Conservation (phyloP, 2,329 filamentous ascomycete species). For the Colletotrichum spinosum region DNA sequence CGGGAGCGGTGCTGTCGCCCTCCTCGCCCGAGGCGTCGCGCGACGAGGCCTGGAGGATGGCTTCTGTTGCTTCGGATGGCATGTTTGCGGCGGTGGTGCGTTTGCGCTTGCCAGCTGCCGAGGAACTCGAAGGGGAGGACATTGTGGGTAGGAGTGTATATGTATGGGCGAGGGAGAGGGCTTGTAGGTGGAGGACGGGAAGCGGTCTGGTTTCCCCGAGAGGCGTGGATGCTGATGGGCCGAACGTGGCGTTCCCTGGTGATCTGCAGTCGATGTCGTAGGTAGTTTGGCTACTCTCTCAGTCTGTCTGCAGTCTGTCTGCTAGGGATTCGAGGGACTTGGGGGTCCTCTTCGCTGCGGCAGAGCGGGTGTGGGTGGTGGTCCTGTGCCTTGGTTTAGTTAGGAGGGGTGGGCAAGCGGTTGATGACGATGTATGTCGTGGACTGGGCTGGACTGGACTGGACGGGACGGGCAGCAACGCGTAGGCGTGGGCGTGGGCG, state of each 20-base stretch:
- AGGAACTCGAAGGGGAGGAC: slow-evolving; percentile 69
- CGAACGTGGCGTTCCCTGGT: slow-evolving; percentile 21
- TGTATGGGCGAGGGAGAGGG: background rate
- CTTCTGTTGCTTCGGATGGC: slow-evolving; percentile 60
- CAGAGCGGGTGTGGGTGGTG: slow-evolving; percentile 16
- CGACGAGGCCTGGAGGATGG: slow-evolving; percentile 76
- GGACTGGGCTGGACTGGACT: background rate
- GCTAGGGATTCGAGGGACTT: background rate
- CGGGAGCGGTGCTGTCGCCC: slow-evolving; percentile 77
- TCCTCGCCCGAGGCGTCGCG: slow-evolving; percentile 88
- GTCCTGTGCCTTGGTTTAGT: slow-evolving; percentile 34
- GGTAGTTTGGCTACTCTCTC: slow-evolving; percentile 1
- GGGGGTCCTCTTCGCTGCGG: background rate
- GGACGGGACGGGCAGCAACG: slow-evolving; percentile 13
- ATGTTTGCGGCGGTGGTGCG: slow-evolving; percentile 68
- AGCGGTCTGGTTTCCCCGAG: background rate
- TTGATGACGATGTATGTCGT: slow-evolving; percentile 33
- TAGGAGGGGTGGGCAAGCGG: slow-evolving; percentile 27
- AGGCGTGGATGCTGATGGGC: slow-evolving; percentile 11
- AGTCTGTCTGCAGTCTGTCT: slow-evolving; percentile 3
- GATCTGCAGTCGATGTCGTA: slow-evolving; percentile 35
- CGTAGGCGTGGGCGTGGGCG: background rate
- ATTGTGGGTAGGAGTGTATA: slow-evolving; percentile 52
- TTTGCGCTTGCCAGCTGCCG: slow-evolving; percentile 81
- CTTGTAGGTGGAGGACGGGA: slow-evolving; percentile 5